Percentiles rank a stretch among this genome's conserved stretches.
phyloP scores from a whole-genome alignment of 495 filamentous ascomycete genomes.

The Penicillium canescens region DNA sequence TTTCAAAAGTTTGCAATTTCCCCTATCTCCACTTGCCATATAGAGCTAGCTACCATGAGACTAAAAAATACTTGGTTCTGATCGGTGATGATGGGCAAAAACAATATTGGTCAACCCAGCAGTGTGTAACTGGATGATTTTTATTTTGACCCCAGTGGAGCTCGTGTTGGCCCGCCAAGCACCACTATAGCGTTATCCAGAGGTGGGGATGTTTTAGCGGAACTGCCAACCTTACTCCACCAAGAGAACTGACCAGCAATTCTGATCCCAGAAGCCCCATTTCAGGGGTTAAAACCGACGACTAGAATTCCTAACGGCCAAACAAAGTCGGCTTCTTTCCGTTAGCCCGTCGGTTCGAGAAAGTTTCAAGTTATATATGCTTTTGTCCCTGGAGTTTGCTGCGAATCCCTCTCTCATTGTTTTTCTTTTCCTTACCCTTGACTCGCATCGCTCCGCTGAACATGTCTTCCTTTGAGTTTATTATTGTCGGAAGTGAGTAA shows the following conservation, averaged over 20 bases:
- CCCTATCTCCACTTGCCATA: too few relatives aligned
- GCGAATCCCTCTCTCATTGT: too few relatives aligned
- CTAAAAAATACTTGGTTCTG: too few relatives aligned
- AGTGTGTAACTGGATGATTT: too few relatives aligned
- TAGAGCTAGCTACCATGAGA: too few relatives aligned
- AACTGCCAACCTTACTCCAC: neutral
- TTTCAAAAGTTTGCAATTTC: too few relatives aligned
- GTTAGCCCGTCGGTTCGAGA: too few relatives aligned
- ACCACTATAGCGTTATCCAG: neutral
- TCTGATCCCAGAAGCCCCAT: neutral
- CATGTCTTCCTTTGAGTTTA: conserved; percentile 43
- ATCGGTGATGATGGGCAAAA: too few relatives aligned
- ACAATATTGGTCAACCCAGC: too few relatives aligned
- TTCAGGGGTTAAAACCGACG: neutral
- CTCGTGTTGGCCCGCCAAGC: neutral
- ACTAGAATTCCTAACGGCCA: neutral
- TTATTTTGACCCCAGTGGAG: too few relatives aligned
- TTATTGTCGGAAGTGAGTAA: conserved; percentile 53
- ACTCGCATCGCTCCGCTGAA: neutral
- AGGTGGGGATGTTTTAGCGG: neutral
- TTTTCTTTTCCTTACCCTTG: neutral
- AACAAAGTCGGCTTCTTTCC: too few relatives aligned
- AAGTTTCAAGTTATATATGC: neutral
- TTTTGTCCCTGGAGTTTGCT: neutral
- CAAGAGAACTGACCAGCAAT: neutral